Evolutionary conservation across 768 basidiomycete genomes (phyloP).

Genomic region (Russula lepida): DNA sequence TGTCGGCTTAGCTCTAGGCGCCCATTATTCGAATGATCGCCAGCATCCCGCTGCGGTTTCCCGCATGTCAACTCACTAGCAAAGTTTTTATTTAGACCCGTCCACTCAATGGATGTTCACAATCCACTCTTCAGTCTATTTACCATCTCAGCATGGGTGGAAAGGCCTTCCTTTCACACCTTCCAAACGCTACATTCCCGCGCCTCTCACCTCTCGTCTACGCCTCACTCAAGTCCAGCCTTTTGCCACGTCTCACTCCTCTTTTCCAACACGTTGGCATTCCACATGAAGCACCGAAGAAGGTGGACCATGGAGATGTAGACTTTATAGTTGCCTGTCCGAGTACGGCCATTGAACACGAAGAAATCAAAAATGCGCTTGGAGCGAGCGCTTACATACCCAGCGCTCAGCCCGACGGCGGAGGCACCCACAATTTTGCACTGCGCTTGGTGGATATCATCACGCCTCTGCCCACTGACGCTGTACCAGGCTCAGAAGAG

Average conservation of each 20-base stretch:
- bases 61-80: no score
- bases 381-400: slow-evolving; percentile 33
- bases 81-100: neutral
- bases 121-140: neutral
- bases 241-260: slow-evolving; percentile 34
- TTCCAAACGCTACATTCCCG: slow-evolving; percentile 44
- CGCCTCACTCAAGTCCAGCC: slow-evolving; percentile 38
- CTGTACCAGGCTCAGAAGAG: slow-evolving; percentile 6
- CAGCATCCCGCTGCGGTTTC: no score
- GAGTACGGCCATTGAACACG: slow-evolving; percentile 17
- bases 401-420: slow-evolving; percentile 40
- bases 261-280: slow-evolving; percentile 46
- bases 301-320: slow-evolving; percentile 58
- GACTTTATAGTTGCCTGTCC: slow-evolving; percentile 58
- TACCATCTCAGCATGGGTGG: slow-evolving; percentile 48
- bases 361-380: slow-evolving; percentile 31
- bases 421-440: slow-evolving; percentile 58
- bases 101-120: neutral
- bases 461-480: slow-evolving; percentile 31
- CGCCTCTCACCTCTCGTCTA: slow-evolving; percentile 54
- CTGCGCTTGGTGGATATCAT: slow-evolving; percentile 33
- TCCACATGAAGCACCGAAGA: slow-evolving; percentile 58
- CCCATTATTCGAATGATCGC: no score
- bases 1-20: no score
- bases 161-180: slow-evolving; percentile 47